A percentile compares a stretch with the other conserved stretches of the same genome.
phyloP scores from a whole-genome alignment of 495 filamentous ascomycete genomes.

The Terfezia boudieri region DNA sequence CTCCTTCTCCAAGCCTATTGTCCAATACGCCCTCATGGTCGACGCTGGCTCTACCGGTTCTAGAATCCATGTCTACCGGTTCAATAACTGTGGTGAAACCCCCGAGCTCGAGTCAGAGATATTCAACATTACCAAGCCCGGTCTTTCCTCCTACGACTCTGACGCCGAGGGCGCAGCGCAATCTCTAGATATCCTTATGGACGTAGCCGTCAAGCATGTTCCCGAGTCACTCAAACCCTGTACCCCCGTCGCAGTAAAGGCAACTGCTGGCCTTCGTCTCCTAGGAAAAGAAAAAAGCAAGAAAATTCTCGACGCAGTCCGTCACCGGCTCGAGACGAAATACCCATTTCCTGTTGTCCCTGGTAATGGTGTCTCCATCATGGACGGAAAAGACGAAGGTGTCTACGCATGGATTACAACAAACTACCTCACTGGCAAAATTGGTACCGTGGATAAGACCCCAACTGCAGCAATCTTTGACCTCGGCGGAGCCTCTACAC shows the following conservation, averaged over 20 bases:
- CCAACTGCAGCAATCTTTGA: slow-evolving; percentile 89
- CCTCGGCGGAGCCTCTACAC: slow-evolving; percentile 85
- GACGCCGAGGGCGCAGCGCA: slow-evolving; percentile 72
- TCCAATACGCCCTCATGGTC: slow-evolving; percentile 96
- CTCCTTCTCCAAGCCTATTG: slow-evolving; percentile 68
- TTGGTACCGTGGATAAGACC: slow-evolving; percentile 71
- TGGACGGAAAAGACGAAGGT: slow-evolving; percentile 87
- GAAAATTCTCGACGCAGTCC: slow-evolving; percentile 68
- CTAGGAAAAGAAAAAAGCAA: slow-evolving; percentile 61
- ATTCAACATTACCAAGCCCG: slow-evolving; percentile 72
- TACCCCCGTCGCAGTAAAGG: slow-evolving; percentile 85
- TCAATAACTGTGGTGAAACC: slow-evolving; percentile 92
- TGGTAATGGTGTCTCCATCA: slow-evolving; percentile 74
- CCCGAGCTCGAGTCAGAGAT: slow-evolving; percentile 86
- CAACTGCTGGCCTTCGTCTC: slow-evolving; percentile 76
- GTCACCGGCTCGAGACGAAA: slow-evolving; percentile 56
- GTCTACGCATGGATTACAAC: slow-evolving; percentile 99
- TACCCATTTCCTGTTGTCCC: slow-evolving; percentile 88
- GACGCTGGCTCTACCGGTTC: slow-evolving; percentile 96
- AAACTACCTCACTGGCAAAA: slow-evolving; percentile 95
- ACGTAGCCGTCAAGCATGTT: slow-evolving; percentile 57
- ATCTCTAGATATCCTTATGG: slow-evolving; percentile 71
- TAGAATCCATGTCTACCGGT: slow-evolving; percentile 92
- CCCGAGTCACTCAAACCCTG: slow-evolving; percentile 73
- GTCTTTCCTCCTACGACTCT: slow-evolving; percentile 62